Percentiles rank a stretch among this genome's conserved stretches.
Conservation (phyloP, 1,284 basidiomycete species). For the Naganishia albida region DNA sequence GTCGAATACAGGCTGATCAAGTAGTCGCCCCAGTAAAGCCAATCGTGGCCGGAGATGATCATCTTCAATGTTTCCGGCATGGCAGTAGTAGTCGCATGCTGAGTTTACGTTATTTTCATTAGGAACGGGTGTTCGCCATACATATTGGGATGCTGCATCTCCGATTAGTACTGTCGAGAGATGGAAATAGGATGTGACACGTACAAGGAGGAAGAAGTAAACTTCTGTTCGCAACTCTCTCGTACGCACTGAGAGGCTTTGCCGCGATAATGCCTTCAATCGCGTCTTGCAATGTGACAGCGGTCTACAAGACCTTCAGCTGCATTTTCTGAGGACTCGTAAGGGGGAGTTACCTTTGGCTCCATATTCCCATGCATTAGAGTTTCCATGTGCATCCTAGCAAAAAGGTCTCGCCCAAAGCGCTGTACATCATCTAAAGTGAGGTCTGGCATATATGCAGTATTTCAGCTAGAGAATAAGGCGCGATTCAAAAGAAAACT, state of each 20-base stretch:
- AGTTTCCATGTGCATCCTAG: conserved; percentile 70
- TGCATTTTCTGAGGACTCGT: background rate
- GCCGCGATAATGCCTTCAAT: conserved; percentile 69
- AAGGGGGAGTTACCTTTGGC: conserved; percentile 63
- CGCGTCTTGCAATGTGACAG: conserved; percentile 70
- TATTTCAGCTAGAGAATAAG: background rate
- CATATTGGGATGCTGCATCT: conserved; percentile 65
- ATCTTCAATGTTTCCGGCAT: conserved; percentile 62
- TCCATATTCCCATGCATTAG: conserved; percentile 83
- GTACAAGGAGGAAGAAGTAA: conserved; percentile 69
- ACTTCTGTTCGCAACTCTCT: conserved; percentile 62
- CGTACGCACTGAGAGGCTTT: conserved; percentile 60
- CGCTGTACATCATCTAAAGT: conserved; percentile 70
- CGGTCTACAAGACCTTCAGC: conserved; percentile 62
- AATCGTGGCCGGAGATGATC: conserved; percentile 53
- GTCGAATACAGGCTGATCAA: conserved; percentile 89
- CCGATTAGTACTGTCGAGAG: background rate
- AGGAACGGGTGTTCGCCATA: conserved; percentile 70
- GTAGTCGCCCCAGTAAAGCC: conserved; percentile 65
- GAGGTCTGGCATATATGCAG: conserved; percentile 58
- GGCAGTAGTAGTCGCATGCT: conserved; percentile 73
- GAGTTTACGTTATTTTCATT: conserved; percentile 89
- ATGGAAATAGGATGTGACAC: conserved; percentile 35
- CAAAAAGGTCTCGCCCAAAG: conserved; percentile 67
- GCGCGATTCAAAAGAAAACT: conserved; percentile 41